Evolutionary conservation across 1,139 yeast species (phyloP).

Genomic region (Candida sp.): DNA sequence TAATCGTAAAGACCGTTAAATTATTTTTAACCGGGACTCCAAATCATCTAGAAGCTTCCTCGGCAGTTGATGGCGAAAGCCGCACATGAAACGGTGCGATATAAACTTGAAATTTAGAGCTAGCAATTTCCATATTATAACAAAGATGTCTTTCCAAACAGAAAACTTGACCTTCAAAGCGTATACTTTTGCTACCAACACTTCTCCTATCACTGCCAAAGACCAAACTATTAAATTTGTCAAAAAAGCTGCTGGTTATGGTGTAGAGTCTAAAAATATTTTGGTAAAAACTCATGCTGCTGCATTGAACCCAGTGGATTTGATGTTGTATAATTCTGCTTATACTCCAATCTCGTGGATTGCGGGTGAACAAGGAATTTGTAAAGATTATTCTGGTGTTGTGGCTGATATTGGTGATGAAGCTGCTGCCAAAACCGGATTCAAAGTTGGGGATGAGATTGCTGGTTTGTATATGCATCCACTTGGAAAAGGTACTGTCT

Average conservation of each 20-base stretch:
- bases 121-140: too few species aligned
- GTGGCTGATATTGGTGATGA: conserved; percentile 56
- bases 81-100: too few species aligned
- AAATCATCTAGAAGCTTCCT: too few species aligned
- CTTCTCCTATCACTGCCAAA: conserved; percentile 10
- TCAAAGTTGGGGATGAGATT: conserved; percentile 60
- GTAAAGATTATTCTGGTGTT: conserved; percentile 68
- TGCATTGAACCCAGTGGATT: conserved; percentile 68
- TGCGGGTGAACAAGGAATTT: conserved; percentile 39
- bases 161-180: conserved; percentile 15
- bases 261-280: conserved; percentile 39
- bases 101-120: too few species aligned
- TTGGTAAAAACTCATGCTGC: conserved; percentile 59
- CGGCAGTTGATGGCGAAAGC: too few species aligned
- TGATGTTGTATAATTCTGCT: conserved; percentile 40
- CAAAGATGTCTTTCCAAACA: conserved; percentile 13
- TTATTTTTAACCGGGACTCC: too few species aligned
- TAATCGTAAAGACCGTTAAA: too few species aligned
- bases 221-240: conserved; percentile 11
- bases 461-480: conserved; percentile 52
- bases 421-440: conserved; percentile 13
- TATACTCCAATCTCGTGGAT: conserved; percentile 17
- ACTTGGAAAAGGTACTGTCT: conserved; percentile 49
- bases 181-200: conserved; percentile 12
- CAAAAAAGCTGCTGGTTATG: conserved; percentile 25